Evolutionary conservation across 1,284 basidiomycete species (phyloP), one percentile per base, ranked within the genome.

Genomic region (Sanguinoderma infundibulare): DNA sequence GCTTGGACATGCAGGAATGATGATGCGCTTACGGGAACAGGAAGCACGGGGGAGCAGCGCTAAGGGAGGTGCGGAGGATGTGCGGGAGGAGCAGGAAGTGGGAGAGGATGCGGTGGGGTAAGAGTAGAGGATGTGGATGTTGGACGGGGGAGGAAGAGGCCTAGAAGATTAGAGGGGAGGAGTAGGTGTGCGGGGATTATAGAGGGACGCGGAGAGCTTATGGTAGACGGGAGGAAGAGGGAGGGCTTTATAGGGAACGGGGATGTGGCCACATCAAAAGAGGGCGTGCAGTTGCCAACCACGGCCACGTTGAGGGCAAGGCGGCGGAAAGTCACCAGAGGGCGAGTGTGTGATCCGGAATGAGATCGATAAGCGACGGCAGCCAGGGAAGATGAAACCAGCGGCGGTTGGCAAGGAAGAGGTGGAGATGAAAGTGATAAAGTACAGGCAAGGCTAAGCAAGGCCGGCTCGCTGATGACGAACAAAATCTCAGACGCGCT

Each of bases 351-450:
- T 70, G 70, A 71, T 70, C 70, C 71, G 71, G 71, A 60, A 53
- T 53, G 64, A 63, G 67, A 69, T 70, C 67, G 73, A 74, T 73
- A 72, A 72, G 49, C 62, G 69, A 67, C 71, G 64, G 64, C 64
- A 55, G 61, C 51, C 39, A 17, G 30, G 40, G 52, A 47, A 42
- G 59, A 57, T 55, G 55, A 59, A 63, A 57, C 54, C 30, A 36
- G 56, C 56, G 44, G 59, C 55, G 53, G 65, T 64, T 64, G 61
- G 65, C 60, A 65, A 64, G 38, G 59, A 64, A 40, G 61, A 57
- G 59, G 55, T 55, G 55, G 64, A 69, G 66, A 67, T 61, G 60
- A 59, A 56, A 59, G 57, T 57, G 63, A 66, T 68, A 55, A n/a
- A 47, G 36, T 55, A 55, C 46, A 61, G 62, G 59, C 22, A 22